Base-by-base conservation (phyloP, 1,139 yeast genomes). In the Lodderomyces theae region DNA sequence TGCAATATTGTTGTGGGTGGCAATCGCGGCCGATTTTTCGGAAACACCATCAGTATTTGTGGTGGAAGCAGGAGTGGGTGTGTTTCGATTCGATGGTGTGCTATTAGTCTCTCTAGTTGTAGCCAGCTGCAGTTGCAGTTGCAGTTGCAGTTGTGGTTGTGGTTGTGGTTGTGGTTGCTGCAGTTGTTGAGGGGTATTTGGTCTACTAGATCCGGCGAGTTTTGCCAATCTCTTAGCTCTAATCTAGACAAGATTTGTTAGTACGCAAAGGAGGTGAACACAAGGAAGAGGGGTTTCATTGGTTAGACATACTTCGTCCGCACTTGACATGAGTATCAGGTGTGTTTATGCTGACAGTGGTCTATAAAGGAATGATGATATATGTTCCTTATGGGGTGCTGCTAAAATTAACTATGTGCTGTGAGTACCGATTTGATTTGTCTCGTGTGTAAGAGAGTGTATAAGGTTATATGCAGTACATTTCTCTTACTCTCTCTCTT, bases 211-310 rank as follows among this genome's bases (percentile, higher is more conserved):
- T 28, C 64, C 62, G 5, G 68, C 70, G 42, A 78, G 57, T 46
- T 67, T 71, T n/a, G 82, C 82, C 51, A 79, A 60, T 37, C 84
- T 57, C 52, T 76, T 78, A 32, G 80, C 80, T 51, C 84, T 69
- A 74, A 69, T 75, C 57, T 22, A 46, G 42, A 19, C 13, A 23
- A n/a, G 12, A 4, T 28, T 30, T 11, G 49, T 45, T 41, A 45
- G 51, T 46, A 40, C 8, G 16, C 16, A 9, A 23, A n/a, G 10
- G 4, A 17, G n/a, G n/a, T n/a, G n/a, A n/a, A n/a, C n/a, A n/a
- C n/a, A n/a, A n/a, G n/a, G n/a, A n/a, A n/a, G n/a, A 26, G 15
- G 15, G 12, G 10, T 13, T 29, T n/a, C 16, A 12, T 5, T 32
- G 26, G 13, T 7, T 22, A 78, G 22, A 78, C 60, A 36, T 40